Evolutionary conservation across 2,329 filamentous ascomycete genomes (phyloP), one percentile per base, ranked within the genome.

Genomic region (Penicillium sp.): DNA sequence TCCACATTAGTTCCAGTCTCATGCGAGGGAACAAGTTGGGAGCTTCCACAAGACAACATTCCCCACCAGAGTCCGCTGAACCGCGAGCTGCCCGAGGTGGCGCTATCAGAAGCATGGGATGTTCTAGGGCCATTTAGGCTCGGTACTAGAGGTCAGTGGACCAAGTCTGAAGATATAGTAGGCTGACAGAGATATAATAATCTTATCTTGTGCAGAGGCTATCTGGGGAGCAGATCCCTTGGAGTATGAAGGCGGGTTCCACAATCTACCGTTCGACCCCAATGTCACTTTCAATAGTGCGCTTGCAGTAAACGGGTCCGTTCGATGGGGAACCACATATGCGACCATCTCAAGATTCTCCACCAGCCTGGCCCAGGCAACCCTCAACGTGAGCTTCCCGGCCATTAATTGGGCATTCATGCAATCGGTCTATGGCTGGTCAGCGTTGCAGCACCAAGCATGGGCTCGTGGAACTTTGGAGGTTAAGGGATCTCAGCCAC

Each of bases 221-320:
- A 74, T 81, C 27, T 87, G 84, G 84, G 83, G 83, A 40, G 79
- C 83, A 35, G 84, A 87, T 73, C 84, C 84, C 39, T 73, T 86
- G 41, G 83, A 85, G 62, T 72, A 70, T 55, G 63, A 77, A 54
- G 83, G 84, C 43, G 83, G 83, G 43, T 86, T 86, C 66, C 75
- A 73, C 56, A 71, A 70, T 37, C 70, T 85, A 33, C 62, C 71
- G 11, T 81, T 78, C 66, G 72, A 82, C 66, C 60, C 70, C 2
- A 61, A 75, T 18, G 74, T 76, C 35, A 69, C 60, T 1, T 86
- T 82, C 64, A 72, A 70, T 55, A 85, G 81, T 71, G 81, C 84
- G 11, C 74, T 86, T 18, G 76, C 79, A 10, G 60, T 69, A 37
- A 82, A 83, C 73, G 84, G 81, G 11, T 77, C 74, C 2, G 80